phyloP scores from a whole-genome alignment of 768 basidiomycete genomes.

The Auricularia cornea region DNA sequence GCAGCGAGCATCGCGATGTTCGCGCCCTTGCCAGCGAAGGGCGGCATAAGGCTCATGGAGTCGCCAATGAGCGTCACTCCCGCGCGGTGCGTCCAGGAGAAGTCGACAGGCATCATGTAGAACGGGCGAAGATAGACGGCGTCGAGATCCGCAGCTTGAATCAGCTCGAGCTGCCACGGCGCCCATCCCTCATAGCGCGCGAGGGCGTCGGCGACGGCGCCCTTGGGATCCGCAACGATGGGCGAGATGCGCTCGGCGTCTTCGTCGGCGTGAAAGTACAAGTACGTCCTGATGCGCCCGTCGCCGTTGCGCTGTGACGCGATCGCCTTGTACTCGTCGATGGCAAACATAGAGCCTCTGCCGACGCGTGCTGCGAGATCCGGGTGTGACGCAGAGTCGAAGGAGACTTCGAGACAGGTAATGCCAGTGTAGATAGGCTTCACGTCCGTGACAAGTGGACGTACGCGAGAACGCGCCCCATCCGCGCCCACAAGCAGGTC shows the following conservation, averaged over 20 bases:
- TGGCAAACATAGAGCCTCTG: conserved; percentile 20
- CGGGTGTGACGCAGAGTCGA: conserved; percentile 17
- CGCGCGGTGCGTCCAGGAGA: conserved; percentile 4
- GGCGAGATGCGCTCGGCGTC: background rate
- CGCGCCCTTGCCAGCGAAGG: conserved; percentile 30
- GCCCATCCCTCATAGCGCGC: background rate
- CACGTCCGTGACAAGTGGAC: conserved; percentile 23
- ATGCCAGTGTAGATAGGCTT: conserved; percentile 27
- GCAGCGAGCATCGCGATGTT: conserved; percentile 29
- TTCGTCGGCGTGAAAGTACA: background rate
- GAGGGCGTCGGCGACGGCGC: background rate
- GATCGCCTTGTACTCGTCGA: conserved; percentile 19
- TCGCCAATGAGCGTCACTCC: conserved; percentile 25
- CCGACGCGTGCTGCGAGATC: conserved; percentile 18
- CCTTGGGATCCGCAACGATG: background rate
- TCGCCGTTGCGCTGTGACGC: conserved; percentile 25
- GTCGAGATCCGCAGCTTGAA: background rate
- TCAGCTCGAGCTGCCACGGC: background rate
- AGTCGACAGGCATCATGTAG: conserved; percentile 7
- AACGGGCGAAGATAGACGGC: conserved; percentile 2
- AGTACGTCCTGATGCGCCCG: conserved; percentile 19
- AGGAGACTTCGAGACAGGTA: conserved; percentile 13
- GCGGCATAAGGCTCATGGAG: conserved; percentile 30
- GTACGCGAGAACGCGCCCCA: conserved; percentile 33
- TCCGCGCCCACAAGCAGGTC: conserved; percentile 30